These are phyloP conservation scores for Silybum marianum DNA, from an alignment of 129 eudicot species.

Conservation along the genomic window DNA sequence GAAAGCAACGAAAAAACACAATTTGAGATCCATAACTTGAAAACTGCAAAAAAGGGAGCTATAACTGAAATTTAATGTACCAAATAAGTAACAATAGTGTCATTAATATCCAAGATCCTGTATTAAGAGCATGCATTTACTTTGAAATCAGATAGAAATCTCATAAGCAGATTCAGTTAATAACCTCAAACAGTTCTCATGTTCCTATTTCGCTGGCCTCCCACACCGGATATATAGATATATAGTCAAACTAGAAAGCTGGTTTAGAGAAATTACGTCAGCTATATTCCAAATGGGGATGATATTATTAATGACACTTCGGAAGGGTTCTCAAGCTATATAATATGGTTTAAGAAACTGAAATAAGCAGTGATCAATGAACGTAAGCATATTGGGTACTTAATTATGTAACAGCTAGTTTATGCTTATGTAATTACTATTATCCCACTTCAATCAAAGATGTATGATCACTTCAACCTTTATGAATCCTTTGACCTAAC, in stretches of 20 bases:
- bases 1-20: slow-evolving; percentile 8
- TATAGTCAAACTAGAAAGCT: neutral
- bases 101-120: neutral
- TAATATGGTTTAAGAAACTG: neutral
- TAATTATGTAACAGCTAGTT: neutral
- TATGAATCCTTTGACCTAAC: neutral
- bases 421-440: neutral
- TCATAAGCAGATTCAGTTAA: neutral
- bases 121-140: neutral
- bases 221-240: no score
- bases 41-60: neutral
- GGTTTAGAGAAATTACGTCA: no score
- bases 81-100: neutral
- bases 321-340: neutral
- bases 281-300: neutral
- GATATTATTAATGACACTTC: neutral
- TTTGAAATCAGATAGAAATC: neutral
- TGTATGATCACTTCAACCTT: neutral
- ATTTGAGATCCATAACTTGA: neutral
- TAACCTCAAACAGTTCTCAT: neutral
- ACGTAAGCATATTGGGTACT: neutral
- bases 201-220: no score
- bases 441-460: neutral
- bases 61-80: slow-evolving; percentile 5
- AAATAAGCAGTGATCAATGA: neutral